A percentile compares a stretch with the other conserved stretches of the same genome.
These are phyloP conservation scores for Santalum album DNA, from an alignment of 164 flowering plant genomes.

Conservation along the genomic window DNA sequence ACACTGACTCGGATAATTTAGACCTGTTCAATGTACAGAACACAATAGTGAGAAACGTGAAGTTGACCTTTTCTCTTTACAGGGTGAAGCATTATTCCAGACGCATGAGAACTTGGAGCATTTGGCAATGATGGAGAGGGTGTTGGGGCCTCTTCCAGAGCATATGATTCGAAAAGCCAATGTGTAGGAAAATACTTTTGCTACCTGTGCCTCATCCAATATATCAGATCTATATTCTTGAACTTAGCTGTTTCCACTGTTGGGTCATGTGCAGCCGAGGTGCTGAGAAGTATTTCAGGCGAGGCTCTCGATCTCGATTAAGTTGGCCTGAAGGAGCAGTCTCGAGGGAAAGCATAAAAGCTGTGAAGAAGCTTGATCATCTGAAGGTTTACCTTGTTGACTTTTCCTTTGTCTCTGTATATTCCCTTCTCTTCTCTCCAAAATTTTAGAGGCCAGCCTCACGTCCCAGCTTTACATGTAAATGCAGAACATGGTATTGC, in stretches of 20 bases:
- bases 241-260: too few species aligned
- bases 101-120: slow-evolving; percentile 93
- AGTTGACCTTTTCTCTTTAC: slow-evolving; percentile 11
- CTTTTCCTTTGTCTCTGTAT: background rate
- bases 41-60: background rate
- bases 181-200: background rate
- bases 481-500: slow-evolving; percentile 54
- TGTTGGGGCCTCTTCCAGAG: slow-evolving; percentile 69
- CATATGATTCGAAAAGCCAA: slow-evolving; percentile 54
- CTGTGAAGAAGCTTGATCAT: slow-evolving; percentile 54
- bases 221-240: too few species aligned
- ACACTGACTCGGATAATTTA: background rate
- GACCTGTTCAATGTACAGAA: background rate
- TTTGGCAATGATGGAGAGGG: slow-evolving; percentile 94
- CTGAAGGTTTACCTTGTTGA: slow-evolving; percentile 58
- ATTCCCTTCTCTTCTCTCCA: background rate
- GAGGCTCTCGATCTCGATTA: slow-evolving; percentile 39
- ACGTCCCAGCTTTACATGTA: background rate
- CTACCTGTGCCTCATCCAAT: too few species aligned
- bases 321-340: slow-evolving; percentile 91
- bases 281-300: slow-evolving; percentile 58
- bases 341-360: slow-evolving; percentile 77
- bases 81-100: slow-evolving; percentile 82
- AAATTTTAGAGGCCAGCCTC: background rate
- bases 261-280: slow-evolving; percentile 54